Base-by-base conservation (phyloP, 768 basidiomycete species). In the Boletus vinaceobasis region DNA sequence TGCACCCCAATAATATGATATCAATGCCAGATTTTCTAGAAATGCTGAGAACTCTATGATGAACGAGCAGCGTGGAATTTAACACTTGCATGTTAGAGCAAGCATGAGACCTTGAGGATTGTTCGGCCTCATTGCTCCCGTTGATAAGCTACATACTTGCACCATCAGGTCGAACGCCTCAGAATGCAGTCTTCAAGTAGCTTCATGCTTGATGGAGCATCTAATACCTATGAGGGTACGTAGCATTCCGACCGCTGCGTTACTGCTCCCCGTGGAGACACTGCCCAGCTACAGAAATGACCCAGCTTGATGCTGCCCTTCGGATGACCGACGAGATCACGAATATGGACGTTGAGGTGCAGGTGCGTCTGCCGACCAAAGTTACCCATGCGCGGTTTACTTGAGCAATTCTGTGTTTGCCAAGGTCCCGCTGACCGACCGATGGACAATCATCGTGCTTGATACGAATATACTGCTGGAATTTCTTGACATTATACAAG, bases 391-490 rank as follows among this genome's bases (percentile, higher is more conserved):
- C 11, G 7, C 8, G 3, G 7, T 6, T 19, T 27, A 47, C 33
- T 15, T 33, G 33, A 46, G 19, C 52, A 27, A 37, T 31, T 3
- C 23, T 15, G 10, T 32, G 37, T 21, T 15, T 7, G 31, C 47
- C 35, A 57, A 84, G 79, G 73, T 72, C 11, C 74, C 79, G 35
- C 57, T 75, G 36, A 70, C 72, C 7, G 78, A 78, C 59, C 70
- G 60, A 53, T 64, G 73, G 35, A 71, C 73, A 17, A 80, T 79
- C 60, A 62, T 92, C 48, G 80, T 93, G 15, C 65, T 90, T 32
- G 90, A 93, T 64, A 93, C 90, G 29, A 93, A 93, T 60, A 80
- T 92, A 57, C 74, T 93, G 27, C 70, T 90, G 60, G 82, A 84
- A 64, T 76, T 84, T 56, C 79, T 90, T 55, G 82, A 84, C 50